phyloP scores from a whole-genome alignment of 441 rosid species.

The Kokia cookei region DNA sequence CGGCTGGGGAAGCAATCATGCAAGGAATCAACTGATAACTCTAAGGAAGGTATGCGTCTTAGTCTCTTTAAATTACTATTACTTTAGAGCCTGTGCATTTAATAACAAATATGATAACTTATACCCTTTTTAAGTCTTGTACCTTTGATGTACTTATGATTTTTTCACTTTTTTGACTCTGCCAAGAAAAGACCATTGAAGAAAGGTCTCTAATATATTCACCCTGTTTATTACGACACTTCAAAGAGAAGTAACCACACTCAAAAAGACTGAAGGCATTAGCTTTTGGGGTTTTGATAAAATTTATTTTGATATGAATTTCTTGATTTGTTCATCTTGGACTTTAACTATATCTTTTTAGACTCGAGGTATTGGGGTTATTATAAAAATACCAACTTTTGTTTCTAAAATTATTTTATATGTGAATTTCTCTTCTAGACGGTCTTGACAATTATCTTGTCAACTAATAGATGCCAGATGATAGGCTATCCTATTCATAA shows the following conservation, averaged over 20 bases:
- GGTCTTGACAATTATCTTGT: too few relatives aligned
- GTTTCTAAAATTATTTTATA: too few relatives aligned
- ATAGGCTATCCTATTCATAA: neutral
- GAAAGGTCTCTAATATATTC: neutral
- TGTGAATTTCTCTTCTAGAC: too few relatives aligned
- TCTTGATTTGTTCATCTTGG: neutral
- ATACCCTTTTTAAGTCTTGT: neutral
- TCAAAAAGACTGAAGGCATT: neutral
- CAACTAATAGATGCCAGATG: too few relatives aligned
- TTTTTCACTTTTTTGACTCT: neutral
- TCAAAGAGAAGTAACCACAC: neutral
- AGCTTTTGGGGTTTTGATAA: neutral
- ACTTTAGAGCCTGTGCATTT: neutral
- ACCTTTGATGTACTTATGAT: slow-evolving; percentile 1
- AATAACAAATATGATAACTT: neutral
- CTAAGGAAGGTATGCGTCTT: slow-evolving; percentile 68
- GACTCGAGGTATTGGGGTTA: neutral
- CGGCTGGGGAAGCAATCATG: slow-evolving; percentile 78
- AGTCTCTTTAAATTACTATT: neutral
- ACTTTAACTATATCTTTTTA: neutral
- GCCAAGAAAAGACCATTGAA: neutral
- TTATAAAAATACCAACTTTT: neutral
- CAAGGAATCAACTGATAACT: slow-evolving; percentile 70
- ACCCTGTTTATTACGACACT: neutral
- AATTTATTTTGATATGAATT: neutral